Percentiles rank a stretch among this genome's conserved stretches.
Evolutionary conservation across 805 yeast genomes (phyloP).

Genomic region (Pichia ethanolica): DNA sequence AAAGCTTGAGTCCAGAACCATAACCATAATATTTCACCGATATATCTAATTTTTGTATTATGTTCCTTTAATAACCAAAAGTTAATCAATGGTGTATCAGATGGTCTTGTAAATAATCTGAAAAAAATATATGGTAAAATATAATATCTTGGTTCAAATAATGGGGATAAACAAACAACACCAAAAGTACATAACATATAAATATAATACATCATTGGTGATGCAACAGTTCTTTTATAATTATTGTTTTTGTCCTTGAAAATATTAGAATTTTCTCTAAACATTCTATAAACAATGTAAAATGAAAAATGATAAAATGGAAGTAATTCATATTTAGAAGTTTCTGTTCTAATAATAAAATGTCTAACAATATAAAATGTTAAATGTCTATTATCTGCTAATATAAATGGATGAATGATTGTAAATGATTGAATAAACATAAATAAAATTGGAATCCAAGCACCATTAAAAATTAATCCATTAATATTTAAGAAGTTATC

Average conservation of each 20-base stretch:
- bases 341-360: constrained; percentile 44
- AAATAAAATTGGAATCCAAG: constrained; percentile 30
- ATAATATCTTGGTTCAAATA: constrained; percentile 91
- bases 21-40: constrained; percentile 57
- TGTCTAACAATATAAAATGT: constrained; percentile 79
- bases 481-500: constrained; percentile 24
- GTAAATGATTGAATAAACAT: constrained; percentile 53
- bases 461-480: constrained; percentile 15
- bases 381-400: constrained; percentile 92
- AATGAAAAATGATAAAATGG: constrained; percentile 63
- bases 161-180: constrained; percentile 81
- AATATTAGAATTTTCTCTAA: constrained; percentile 9
- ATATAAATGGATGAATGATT: constrained; percentile 77
- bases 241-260: neutral
- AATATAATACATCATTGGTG: constrained; percentile 38
- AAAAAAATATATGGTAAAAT: constrained; percentile 74
- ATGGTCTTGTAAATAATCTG: constrained; percentile 50
- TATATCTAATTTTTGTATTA: constrained; percentile 29
- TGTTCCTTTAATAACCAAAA: constrained; percentile 15
- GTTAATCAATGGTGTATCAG: constrained; percentile 23
- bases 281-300: constrained; percentile 20
- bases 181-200: constrained; percentile 44
- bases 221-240: constrained; percentile 14
- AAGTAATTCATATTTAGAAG: constrained; percentile 42
- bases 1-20: constrained; percentile 46